phyloP scores from a whole-genome alignment of 2,329 filamentous ascomycete species.

The Aureobasidium zeae region DNA sequence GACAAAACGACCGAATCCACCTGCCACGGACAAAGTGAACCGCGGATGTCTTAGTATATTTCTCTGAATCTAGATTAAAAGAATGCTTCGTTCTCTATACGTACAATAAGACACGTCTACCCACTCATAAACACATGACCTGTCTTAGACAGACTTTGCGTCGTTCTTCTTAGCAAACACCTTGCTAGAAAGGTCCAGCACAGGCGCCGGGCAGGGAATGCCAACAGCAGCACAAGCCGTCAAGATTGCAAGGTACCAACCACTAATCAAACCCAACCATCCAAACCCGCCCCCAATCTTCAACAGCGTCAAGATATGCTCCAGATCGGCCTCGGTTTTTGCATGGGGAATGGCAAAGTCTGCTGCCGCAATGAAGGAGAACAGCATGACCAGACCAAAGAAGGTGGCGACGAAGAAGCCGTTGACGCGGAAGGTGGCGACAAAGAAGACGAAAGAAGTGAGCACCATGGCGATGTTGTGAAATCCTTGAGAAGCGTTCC shows the following conservation, averaged over 20 bases:
- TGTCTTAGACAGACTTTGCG: background rate
- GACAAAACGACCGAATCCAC: background rate
- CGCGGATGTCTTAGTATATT: background rate
- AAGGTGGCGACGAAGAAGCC: slow-evolving; percentile 22
- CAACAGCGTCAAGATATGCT: slow-evolving; percentile 19
- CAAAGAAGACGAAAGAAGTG: slow-evolving; percentile 23
- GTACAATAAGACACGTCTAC: background rate
- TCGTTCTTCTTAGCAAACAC: slow-evolving; percentile 18
- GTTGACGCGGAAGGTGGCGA: slow-evolving; percentile 23
- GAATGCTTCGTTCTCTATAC: background rate
- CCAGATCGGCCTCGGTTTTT: slow-evolving; percentile 18
- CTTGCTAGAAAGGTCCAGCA: slow-evolving; percentile 21
- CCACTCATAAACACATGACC: too few relatives aligned
- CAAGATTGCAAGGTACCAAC: slow-evolving; percentile 23
- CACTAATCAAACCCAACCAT: slow-evolving; percentile 21
- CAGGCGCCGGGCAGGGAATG: slow-evolving; percentile 21
- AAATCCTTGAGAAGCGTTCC: slow-evolving; percentile 22
- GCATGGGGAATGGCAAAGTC: slow-evolving; percentile 20
- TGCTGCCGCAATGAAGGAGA: slow-evolving; percentile 24
- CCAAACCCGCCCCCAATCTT: slow-evolving; percentile 25
- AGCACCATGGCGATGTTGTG: slow-evolving; percentile 24
- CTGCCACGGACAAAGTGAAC: background rate
- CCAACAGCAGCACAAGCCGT: slow-evolving; percentile 22
- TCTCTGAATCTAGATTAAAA: background rate
- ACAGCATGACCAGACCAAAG: slow-evolving; percentile 23